Conservation (phyloP, 768 basidiomycete genomes). For the Pleurotus citrinopileatus region DNA sequence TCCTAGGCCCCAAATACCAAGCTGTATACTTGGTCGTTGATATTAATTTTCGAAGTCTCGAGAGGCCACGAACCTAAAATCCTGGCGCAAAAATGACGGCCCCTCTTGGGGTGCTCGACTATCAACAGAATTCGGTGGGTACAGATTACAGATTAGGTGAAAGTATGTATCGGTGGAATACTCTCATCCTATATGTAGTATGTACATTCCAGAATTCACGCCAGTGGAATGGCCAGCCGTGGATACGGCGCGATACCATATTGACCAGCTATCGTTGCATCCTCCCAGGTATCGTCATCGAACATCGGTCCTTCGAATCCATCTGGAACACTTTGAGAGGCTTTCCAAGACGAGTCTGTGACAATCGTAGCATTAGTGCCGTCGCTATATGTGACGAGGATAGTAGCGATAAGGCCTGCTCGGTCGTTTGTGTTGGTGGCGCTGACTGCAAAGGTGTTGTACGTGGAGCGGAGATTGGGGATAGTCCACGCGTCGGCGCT, state of each 20-base stretch:
- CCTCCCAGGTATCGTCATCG: constrained; percentile 27
- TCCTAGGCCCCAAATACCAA: no score
- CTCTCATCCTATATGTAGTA: no score
- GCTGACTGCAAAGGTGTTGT: constrained; percentile 31
- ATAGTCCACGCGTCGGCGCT: constrained; percentile 26
- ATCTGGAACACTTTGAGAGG: constrained; percentile 17
- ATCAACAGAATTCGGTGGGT: no score
- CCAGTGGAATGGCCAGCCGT: neutral
- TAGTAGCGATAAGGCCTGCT: constrained; percentile 27
- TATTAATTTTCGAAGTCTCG: no score
- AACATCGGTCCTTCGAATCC: constrained; percentile 27
- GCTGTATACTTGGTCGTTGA: no score
- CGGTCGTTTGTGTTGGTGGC: constrained; percentile 21
- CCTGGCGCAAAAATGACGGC: no score
- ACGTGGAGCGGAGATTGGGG: constrained; percentile 17
- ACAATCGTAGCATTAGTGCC: constrained; percentile 26
- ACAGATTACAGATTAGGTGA: no score
- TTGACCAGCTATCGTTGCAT: constrained; percentile 18
- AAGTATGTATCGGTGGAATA: no score
- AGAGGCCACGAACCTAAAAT: no score
- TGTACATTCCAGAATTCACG: no score
- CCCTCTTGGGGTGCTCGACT: no score
- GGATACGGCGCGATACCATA: neutral
- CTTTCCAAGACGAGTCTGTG: constrained; percentile 28
- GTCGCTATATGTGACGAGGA: constrained; percentile 27